Conservation (phyloP, 1,284 basidiomycete genomes). For the Tilletia caries region DNA sequence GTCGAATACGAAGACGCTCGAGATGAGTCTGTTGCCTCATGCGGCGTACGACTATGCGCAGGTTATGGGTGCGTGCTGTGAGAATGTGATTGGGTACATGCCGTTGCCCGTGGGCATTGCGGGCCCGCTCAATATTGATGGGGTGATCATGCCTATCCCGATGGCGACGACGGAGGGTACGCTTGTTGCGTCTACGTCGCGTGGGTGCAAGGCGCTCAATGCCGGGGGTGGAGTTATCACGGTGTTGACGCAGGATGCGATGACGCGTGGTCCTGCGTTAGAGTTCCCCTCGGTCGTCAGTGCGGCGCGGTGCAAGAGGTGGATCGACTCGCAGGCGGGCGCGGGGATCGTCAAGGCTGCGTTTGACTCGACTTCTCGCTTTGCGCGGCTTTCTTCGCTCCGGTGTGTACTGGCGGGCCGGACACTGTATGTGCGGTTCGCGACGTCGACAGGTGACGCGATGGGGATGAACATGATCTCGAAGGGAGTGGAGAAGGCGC, state of each 20-base stretch:
- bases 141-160: constrained; percentile 79
- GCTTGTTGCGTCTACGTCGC: constrained; percentile 91
- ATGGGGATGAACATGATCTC: constrained; percentile 99
- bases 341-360: constrained; percentile 72
- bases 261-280: constrained; percentile 97
- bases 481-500: constrained; percentile 70
- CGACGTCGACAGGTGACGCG: constrained; percentile 91
- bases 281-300: constrained; percentile 81
- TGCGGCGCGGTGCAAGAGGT: constrained; percentile 79
- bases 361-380: constrained; percentile 76
- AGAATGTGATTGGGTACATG: constrained; percentile 97
- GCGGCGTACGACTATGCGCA: constrained; percentile 86
- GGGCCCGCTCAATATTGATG: constrained; percentile 89
- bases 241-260: constrained; percentile 85
- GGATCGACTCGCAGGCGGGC: constrained; percentile 83
- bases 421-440: constrained; percentile 91
- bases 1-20: constrained; percentile 78
- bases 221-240: constrained; percentile 92
- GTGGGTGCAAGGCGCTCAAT: constrained; percentile 96
- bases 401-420: constrained; percentile 50
- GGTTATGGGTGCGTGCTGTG: constrained; percentile 95
- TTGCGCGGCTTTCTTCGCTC: constrained; percentile 47
- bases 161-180: constrained; percentile 99
- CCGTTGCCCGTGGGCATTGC: constrained; percentile 95
- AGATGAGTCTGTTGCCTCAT: constrained; percentile 78